Base-by-base conservation (phyloP, 345 rosid species). In the Carallia pectinifolia region DNA sequence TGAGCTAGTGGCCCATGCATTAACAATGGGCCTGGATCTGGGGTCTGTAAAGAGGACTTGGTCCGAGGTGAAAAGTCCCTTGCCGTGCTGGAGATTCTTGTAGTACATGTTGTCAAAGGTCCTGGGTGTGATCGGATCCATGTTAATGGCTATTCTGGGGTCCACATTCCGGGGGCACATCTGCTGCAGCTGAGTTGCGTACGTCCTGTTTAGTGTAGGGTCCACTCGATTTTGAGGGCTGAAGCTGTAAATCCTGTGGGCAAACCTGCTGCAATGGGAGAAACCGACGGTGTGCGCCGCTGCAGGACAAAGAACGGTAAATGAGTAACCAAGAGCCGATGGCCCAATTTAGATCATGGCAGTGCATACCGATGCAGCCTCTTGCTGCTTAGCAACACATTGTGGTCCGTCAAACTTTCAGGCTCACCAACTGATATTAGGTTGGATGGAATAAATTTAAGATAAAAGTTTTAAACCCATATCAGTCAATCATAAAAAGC, bases 251-350 rank as follows among this genome's bases (percentile, higher is more conserved):
- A 74, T 44, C 31, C 78, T 31, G 39, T 29, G 50, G 60, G 73
- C 44, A 58, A 74, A 62, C 7, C 72, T 61, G 68, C 17, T 53
- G 40, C 77, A 74, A 61, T 74, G 73, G 19, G 73, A 74, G 73
- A 74, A 74, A 37, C 78, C 78, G 34, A 74, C 63, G 19, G 78
- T 75, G 66, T 75, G 78, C 23, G 78, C 73, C 7, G 68, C 75
- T 40, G 64, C 31, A 1, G 44, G 53, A 70, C 48, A 54, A 54
- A 54, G 12, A 52, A 54, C 29, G 29, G 12, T 23, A 54, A n/a
- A 19, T 54, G 8, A 19, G 2, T 9, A 40, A 40, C 9, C 48
- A 40, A 40, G 48, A 40, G 8, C 48, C 44, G 12, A 39, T 39
- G 44, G 44, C 12, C 12, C 44, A 39, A 9, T 39, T 40, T 40